These are phyloP conservation scores for Coemansia javaensis DNA, from an alignment of 192 early-diverging fungal genomes.

Conservation along the genomic window DNA sequence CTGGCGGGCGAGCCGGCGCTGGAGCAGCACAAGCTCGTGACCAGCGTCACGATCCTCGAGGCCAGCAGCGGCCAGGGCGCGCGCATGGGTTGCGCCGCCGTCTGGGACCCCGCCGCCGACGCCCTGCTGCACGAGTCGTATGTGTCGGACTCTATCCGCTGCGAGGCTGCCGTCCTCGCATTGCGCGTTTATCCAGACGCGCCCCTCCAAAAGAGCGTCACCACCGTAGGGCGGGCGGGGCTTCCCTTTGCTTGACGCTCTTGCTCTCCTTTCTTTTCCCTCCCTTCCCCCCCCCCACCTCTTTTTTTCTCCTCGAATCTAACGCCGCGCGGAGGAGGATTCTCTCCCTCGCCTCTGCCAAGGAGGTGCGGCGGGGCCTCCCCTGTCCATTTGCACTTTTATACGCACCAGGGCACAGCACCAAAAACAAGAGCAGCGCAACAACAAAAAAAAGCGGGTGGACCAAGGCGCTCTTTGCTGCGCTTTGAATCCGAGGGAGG, in stretches of 20 bases:
- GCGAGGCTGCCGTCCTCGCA: conserved; percentile 28
- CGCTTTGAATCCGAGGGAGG: too few species aligned
- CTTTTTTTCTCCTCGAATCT: conserved; percentile 1
- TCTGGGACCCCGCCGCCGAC: conserved; percentile 27
- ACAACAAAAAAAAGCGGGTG: too few species aligned
- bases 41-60: conserved; percentile 30
- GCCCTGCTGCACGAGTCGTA: conserved; percentile 21
- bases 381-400: too few species aligned
- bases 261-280: background rate
- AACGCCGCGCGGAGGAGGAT: too few species aligned
- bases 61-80: conserved; percentile 33
- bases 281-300: background rate
- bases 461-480: too few species aligned
- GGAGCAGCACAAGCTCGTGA: conserved; percentile 42
- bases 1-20: conserved; percentile 15
- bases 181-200: conserved; percentile 19
- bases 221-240: background rate
- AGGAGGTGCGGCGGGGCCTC: too few species aligned
- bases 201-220: too few species aligned
- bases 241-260: background rate
- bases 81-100: conserved; percentile 20
- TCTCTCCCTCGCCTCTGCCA: too few species aligned
- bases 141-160: conserved; percentile 11
- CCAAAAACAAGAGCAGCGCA: too few species aligned
- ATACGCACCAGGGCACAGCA: too few species aligned